Base-by-base conservation (phyloP, 805 yeast genomes). In the Kodamaea kakaduensis region DNA sequence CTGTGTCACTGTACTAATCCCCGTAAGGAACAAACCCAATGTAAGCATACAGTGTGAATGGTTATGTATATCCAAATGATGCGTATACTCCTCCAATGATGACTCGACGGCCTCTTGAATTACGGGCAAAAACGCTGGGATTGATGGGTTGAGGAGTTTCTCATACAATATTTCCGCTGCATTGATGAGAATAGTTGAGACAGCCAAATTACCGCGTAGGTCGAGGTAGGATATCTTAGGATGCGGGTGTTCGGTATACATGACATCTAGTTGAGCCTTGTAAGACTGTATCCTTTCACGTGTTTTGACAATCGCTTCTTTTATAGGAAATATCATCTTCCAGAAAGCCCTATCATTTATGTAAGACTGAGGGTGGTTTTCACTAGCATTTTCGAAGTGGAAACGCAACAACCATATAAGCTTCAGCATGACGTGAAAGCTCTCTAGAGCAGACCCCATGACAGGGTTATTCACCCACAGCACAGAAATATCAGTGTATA, bases 391-490 rank as follows among this genome's bases (percentile, higher is more conserved):
- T 4, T 45, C 41, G 16, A 43, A 46, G 14, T 39, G 43, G 9
- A 38, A 27, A 17, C 59, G 38, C n/a, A 62, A 45, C 10, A 68
- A 40, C 64, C 64, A 68, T 1, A 61, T 45, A 9, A 65, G 46
- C 39, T 69, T 69, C 17, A 67, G 60, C 9, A 59, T 25, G 23
- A 60, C 47, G 32, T 66, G 71, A 37, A 61, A 58, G 20, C 63
- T 58, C 18, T 55, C 62, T 3, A 52, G 43, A 1, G 67, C 56
- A 5, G 68, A 59, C 1, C 71, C 71, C 7, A 61, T 39, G 0
- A 65, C 58, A 0, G 71, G 71, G 38, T 65, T 62, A 37, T 64
- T 65, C 67, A 64, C 61, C 69, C 69, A 65, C n/a, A 47, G 46
- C n/a, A 58, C 59, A 9, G 53, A 56, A 40, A 64, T 54, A 17